Evolutionary conservation across 2,329 filamentous ascomycete species (phyloP).

Genomic region (Cryoendolithus antarcticus): DNA sequence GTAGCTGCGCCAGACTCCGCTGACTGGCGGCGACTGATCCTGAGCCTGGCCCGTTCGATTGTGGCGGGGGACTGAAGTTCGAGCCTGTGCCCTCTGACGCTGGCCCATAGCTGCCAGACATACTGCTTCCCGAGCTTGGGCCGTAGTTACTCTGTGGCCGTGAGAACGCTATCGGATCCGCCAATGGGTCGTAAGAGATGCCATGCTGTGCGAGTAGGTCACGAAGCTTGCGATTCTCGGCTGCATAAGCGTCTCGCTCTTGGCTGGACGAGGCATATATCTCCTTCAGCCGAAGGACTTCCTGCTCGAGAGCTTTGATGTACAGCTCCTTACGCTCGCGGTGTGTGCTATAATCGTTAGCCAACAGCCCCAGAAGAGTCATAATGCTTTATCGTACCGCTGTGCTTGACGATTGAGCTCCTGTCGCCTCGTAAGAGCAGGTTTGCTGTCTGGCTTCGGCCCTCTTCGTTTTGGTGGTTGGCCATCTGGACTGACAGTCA

Average conservation of each 20-base stretch:
- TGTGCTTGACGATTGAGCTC: constrained; percentile 94
- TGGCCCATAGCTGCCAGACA: constrained; percentile 49
- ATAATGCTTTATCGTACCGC: constrained; percentile 48
- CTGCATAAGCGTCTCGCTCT: constrained; percentile 61
- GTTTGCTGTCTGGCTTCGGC: constrained; percentile 92
- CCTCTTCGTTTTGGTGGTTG: constrained; percentile 79
- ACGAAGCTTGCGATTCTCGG: constrained; percentile 69
- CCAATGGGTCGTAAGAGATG: constrained; percentile 40
- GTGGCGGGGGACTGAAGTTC: constrained; percentile 31
- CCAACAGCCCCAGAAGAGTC: too few species aligned
- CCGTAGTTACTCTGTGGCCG: constrained; percentile 26
- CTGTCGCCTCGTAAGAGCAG: constrained; percentile 79
- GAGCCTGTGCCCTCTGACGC: constrained; percentile 35
- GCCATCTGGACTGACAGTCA: constrained; percentile 47
- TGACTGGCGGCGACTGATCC: constrained; percentile 14
- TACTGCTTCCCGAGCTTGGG: constrained; percentile 41
- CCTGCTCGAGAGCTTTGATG: constrained; percentile 88
- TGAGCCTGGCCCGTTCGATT: too few species aligned
- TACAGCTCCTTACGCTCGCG: constrained; percentile 94
- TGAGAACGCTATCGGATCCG: constrained; percentile 25
- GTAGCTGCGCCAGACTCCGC: constrained; percentile 25
- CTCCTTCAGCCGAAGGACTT: constrained; percentile 80
- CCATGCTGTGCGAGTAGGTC: constrained; percentile 47
- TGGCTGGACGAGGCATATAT: constrained; percentile 61
- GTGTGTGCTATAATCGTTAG: constrained; percentile 56